Evolutionary conservation across 768 basidiomycete genomes (phyloP), one percentile per base, ranked within the genome.

Genomic region (Suillus paluster): DNA sequence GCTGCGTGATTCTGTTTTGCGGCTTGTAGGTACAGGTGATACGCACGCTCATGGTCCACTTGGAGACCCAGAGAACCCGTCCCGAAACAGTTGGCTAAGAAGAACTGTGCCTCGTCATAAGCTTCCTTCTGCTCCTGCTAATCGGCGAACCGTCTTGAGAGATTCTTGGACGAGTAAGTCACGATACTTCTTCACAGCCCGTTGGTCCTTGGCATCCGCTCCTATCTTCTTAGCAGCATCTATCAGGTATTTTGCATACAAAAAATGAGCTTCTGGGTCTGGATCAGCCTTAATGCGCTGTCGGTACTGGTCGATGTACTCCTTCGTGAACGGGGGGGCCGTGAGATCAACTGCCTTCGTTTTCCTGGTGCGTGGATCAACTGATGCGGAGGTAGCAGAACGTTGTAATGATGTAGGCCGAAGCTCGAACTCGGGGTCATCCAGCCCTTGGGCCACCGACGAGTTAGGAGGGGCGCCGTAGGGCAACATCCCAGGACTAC

Each of bases 201-300:
- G 89, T 71, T 91, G 89, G 66, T 95, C 92, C 66, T 83, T 88
- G 8, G 87, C 84, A 33, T 85, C 81, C 11, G 82, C 78, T 19
- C 93, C 87, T 64, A 98, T 89, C 75, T 95, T 90, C 79, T 93
- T 95, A 15, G 97, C 97, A 34, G 97, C 97, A 70, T 99, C 97
- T 73, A 99, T 95, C 62, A 99, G 88, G 74, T 99, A 99, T 78
- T 97, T 98, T n/a, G 96, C 94, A 72, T 97, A 99, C 27, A 91
- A 80, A 75, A 98, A 99, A 73, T 99, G 97, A 27, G 96, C 94
- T 75, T 99, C 97, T 1, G 97, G 97, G 73, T 99, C 97, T 2
- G 96, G 96, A 75, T 99, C 97, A 33, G 87, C 90, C 77, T 99
- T 99, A 79, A 99, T 97, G 57, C 97, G 89, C 60, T 92, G 90